phyloP scores from a whole-genome alignment of 2,329 filamentous ascomycete genomes.

The Tolypocladium pustulatum region DNA sequence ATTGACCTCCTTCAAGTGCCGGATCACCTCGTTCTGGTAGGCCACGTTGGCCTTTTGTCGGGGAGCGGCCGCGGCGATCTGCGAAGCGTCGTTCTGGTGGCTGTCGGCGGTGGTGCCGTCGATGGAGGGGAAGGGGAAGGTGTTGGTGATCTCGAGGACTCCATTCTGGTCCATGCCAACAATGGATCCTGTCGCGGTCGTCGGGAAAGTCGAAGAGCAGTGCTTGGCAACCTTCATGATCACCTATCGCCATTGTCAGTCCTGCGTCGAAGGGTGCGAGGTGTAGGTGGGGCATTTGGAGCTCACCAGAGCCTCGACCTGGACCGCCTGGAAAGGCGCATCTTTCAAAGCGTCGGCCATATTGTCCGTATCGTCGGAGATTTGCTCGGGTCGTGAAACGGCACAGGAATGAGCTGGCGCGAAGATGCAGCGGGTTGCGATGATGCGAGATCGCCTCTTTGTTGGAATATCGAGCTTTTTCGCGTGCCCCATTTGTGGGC shows the following conservation, averaged over 20 bases:
- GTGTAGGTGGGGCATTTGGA: slow-evolving; percentile 23
- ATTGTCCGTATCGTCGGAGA: slow-evolving; percentile 18
- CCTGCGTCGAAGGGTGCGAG: slow-evolving; percentile 11
- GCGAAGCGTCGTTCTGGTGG: slow-evolving; percentile 67
- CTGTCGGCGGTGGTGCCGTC: slow-evolving; percentile 59
- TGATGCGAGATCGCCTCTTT: slow-evolving; percentile 10
- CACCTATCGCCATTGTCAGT: slow-evolving; percentile 43
- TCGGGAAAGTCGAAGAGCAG: slow-evolving; percentile 79
- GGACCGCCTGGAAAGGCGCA: slow-evolving; percentile 70
- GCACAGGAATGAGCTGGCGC: slow-evolving; percentile 11
- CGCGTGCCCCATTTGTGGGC: slow-evolving; percentile 30
- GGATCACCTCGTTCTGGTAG: slow-evolving; percentile 96
- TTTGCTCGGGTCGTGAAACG: not conserved
- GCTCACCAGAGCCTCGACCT: slow-evolving; percentile 87
- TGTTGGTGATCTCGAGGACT: slow-evolving; percentile 83
- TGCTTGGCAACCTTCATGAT: slow-evolving; percentile 99
- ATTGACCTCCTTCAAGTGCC: slow-evolving; percentile 92
- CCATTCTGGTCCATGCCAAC: slow-evolving; percentile 85
- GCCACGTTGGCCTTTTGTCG: slow-evolving; percentile 79
- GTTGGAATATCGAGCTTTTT: slow-evolving; percentile 34
- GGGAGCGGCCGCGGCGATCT: slow-evolving; percentile 76
- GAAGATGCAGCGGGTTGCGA: slow-evolving; percentile 12
- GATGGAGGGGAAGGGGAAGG: slow-evolving; percentile 82
- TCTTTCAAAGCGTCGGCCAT: slow-evolving; percentile 56
- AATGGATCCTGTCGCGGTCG: slow-evolving; percentile 77